These are phyloP conservation scores for Piloderma croceum DNA, from an alignment of 768 basidiomycete species.

Conservation along the genomic window DNA sequence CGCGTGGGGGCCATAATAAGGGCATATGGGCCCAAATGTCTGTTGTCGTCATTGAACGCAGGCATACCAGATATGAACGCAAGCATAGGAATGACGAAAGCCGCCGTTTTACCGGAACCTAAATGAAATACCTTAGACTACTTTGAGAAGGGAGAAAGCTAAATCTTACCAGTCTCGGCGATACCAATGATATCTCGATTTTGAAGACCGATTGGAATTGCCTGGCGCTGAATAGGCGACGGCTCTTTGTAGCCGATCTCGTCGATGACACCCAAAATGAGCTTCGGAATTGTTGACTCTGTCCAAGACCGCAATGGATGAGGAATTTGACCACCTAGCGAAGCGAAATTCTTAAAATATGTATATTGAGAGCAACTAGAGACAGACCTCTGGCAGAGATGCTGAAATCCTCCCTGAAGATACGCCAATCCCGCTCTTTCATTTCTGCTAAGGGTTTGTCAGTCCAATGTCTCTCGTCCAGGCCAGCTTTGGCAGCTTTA, in stretches of 20 bases:
- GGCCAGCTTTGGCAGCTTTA: slow-evolving; percentile 70
- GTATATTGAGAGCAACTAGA: slow-evolving; percentile 2
- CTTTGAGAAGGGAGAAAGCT: slow-evolving; percentile 2
- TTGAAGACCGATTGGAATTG: slow-evolving; percentile 97
- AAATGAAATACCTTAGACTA: slow-evolving; percentile 4
- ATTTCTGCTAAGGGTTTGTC: slow-evolving; percentile 90
- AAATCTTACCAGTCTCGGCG: slow-evolving; percentile 82
- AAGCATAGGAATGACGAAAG: slow-evolving; percentile 97
- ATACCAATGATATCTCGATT: slow-evolving; percentile 98
- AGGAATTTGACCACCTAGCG: slow-evolving; percentile 83
- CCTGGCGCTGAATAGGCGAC: slow-evolving; percentile 94
- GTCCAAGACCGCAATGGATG: slow-evolving; percentile 89
- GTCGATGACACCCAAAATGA: slow-evolving; percentile 80
- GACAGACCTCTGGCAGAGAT: slow-evolving; percentile 81
- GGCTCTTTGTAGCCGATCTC: slow-evolving; percentile 96
- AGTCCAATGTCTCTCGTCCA: slow-evolving; percentile 97
- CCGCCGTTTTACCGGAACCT: slow-evolving; percentile 97
- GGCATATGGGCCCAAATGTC: slow-evolving; percentile 90
- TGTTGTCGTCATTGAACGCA: slow-evolving; percentile 84
- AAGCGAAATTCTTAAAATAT: slow-evolving; percentile 3
- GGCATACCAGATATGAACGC: slow-evolving; percentile 87
- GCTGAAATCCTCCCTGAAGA: slow-evolving; percentile 97
- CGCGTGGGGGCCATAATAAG: slow-evolving; percentile 95
- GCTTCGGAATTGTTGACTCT: slow-evolving; percentile 77
- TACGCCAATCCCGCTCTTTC: slow-evolving; percentile 98